Base-by-base conservation (phyloP, 441 rosid species). In the Croton setiger region DNA sequence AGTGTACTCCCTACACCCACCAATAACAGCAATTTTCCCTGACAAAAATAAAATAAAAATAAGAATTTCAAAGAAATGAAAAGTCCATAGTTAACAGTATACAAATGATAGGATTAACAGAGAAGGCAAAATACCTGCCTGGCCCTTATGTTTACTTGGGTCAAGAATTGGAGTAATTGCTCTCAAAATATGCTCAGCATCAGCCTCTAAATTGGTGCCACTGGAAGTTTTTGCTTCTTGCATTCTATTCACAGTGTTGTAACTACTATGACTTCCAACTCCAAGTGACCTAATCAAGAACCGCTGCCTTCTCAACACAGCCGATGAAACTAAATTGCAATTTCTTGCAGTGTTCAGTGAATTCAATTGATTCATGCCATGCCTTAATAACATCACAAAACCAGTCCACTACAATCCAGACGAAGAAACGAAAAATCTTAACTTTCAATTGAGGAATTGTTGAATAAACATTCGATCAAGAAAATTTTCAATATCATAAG, bases 1-100 rank as follows among this genome's bases (percentile, higher is more conserved):
- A 1, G 98, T 94, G 81, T 94, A 94, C 81, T 94, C 99, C 55
- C 97, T 85, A 79, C 99, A 92, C 17, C 99, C 99, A 70, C 99
- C 99, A 60, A 92, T 75, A 64, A 94, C 88, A 78, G 97, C 97
- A 78, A 94, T 82, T 82, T 87, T 94, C 78, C 98, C 99, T 92
- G 82, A 56, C 44, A 68, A 47, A 74, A 37, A 14, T 54, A 41
- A 21, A 17, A 56, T 44, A 68, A 47, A 74, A 37, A 14, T 54
- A 45, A 21, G 71, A 60, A 48, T 7, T 44, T 17, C 12, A 27
- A 21, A 36, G 3, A 54, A 39, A 17, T 12, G 39, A 20, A 5
- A 47, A 27, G 60, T 1, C 41, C 41, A 47, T 23, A 68, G 5
- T 35, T 48, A 61, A 6, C 56, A 13, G 9, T 23, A 41, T 0